Conservation (phyloP, 306 rosid species). For the Potentilla sterilis region DNA sequence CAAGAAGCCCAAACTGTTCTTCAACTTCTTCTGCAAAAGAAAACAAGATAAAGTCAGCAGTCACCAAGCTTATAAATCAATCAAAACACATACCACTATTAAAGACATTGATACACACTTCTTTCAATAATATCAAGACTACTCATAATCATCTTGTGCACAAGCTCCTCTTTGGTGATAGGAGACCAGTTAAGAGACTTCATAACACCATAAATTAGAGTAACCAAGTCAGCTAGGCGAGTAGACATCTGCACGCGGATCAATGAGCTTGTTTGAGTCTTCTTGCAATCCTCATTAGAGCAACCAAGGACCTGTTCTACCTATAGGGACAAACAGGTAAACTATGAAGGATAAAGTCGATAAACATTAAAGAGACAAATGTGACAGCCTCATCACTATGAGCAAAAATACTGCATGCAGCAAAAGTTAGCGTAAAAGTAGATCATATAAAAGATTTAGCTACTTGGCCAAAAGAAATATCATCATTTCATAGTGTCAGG, state of each 20-base stretch:
- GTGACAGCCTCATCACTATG: neutral
- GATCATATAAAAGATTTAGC: neutral
- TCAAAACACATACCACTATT: constrained; percentile 17
- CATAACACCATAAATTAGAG: constrained; percentile 51
- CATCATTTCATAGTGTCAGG: neutral
- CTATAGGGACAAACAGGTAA: constrained; percentile 27
- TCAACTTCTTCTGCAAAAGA: constrained; percentile 58
- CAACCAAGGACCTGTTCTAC: constrained; percentile 26
- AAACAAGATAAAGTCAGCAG: constrained; percentile 22
- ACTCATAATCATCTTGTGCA: constrained; percentile 62
- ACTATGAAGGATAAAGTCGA: neutral
- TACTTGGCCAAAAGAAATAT: neutral
- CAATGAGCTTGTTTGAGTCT: constrained; percentile 24
- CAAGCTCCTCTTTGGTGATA: constrained; percentile 70
- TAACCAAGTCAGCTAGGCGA: constrained; percentile 46
- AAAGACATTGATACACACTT: constrained; percentile 37
- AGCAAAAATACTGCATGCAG: neutral
- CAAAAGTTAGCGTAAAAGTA: neutral
- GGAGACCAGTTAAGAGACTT: constrained; percentile 43
- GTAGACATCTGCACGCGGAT: constrained; percentile 16
- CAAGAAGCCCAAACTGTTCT: constrained; percentile 48
- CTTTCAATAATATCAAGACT: constrained; percentile 50
- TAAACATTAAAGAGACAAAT: neutral
- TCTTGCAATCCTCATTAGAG: constrained; percentile 27
- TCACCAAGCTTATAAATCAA: constrained; percentile 19